These are phyloP conservation scores for Xerocomellus dryophilus DNA, from an alignment of 768 basidiomycete genomes.

Conservation along the genomic window DNA sequence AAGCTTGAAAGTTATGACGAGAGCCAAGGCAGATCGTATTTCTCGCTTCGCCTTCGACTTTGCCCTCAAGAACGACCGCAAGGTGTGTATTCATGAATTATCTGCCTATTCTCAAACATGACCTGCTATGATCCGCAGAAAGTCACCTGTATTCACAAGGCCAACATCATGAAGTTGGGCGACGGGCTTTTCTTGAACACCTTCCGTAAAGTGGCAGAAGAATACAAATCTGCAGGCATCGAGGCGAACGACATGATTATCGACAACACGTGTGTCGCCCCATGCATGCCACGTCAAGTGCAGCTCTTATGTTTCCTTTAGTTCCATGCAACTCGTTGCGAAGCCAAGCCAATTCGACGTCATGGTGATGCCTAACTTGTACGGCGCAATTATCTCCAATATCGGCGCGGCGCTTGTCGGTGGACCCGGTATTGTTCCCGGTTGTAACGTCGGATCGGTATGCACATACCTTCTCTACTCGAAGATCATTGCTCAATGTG, in stretches of 20 bases:
- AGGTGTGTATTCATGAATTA: constrained; percentile 47
- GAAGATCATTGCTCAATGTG: neutral
- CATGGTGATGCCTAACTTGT: constrained; percentile 98
- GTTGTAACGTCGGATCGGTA: constrained; percentile 95
- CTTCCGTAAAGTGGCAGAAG: constrained; percentile 93
- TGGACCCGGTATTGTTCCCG: constrained; percentile 96
- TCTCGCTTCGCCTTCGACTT: constrained; percentile 98
- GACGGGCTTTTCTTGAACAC: constrained; percentile 99
- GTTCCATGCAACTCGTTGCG: constrained; percentile 98
- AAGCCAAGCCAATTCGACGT: constrained; percentile 96
- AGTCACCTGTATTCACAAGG: constrained; percentile 99
- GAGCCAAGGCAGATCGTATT: constrained; percentile 94
- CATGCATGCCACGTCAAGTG: neutral
- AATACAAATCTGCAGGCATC: constrained; percentile 92
- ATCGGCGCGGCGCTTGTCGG: constrained; percentile 98
- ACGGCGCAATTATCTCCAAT: constrained; percentile 97
- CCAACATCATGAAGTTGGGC: constrained; percentile 99
- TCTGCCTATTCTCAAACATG: neutral
- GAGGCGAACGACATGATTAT: constrained; percentile 98
- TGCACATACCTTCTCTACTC: constrained; percentile 20
- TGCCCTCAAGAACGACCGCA: constrained; percentile 96
- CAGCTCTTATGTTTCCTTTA: constrained; percentile 28
- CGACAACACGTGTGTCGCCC: constrained; percentile 80
- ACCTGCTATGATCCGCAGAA: constrained; percentile 52
- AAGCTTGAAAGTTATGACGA: constrained; percentile 94